Conservation (phyloP, 495 filamentous ascomycete genomes). For the Rhypophila decipiens region DNA sequence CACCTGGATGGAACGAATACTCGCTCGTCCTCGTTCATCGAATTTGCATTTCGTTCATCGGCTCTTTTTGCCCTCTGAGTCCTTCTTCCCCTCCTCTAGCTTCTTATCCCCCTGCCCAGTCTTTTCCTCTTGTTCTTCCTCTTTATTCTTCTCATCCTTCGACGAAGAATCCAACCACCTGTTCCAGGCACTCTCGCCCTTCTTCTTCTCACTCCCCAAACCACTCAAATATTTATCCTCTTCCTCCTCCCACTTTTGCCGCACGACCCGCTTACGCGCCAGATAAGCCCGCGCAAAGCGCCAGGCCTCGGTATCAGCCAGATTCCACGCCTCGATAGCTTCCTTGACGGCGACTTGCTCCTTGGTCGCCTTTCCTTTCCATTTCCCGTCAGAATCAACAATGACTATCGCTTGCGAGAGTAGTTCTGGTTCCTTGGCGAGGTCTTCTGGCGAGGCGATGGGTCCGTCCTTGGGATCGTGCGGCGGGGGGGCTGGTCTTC, state of each 20-base stretch:
- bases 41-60: no score
- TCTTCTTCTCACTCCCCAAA: constrained; percentile 31
- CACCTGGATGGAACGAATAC: no score
- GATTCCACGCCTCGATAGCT: constrained; percentile 83
- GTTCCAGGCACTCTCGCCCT: constrained; percentile 16
- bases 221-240: constrained; percentile 59
- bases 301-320: constrained; percentile 92
- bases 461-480: constrained; percentile 40
- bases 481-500: constrained; percentile 25
- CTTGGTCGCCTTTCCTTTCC: constrained; percentile 19
- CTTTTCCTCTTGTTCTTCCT: no score
- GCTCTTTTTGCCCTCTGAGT: no score
- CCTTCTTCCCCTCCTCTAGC: no score
- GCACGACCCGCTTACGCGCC: constrained; percentile 53
- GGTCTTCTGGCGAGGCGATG: constrained; percentile 42
- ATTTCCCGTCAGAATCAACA: constrained; percentile 29
- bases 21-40: no score
- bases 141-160: no score
- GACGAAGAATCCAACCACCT: constrained; percentile 17
- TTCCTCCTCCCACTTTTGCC: constrained; percentile 62
- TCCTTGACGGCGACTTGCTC: constrained; percentile 41
- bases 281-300: constrained; percentile 72
- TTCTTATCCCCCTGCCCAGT: no score
- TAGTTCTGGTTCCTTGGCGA: constrained; percentile 51
- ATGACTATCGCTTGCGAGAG: constrained; percentile 54